These are phyloP conservation scores for Phaeotremella fagi DNA, from an alignment of 768 basidiomycete species.

Conservation along the genomic window DNA sequence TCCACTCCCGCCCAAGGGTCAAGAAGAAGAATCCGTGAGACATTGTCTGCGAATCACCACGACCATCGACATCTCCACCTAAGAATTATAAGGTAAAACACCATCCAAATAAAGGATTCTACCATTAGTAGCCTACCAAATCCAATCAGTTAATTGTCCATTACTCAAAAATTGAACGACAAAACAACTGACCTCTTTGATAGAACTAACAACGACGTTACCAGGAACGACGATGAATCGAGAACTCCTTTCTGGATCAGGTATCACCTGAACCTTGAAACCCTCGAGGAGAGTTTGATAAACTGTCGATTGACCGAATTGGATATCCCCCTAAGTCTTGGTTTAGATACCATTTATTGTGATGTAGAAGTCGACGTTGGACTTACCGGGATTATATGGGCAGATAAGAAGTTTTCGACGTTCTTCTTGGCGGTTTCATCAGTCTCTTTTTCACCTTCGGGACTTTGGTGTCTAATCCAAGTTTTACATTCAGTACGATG, in stretches of 20 bases:
- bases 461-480: constrained; percentile 34
- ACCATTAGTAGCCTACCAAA: constrained; percentile 32
- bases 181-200: constrained; percentile 31
- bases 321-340: constrained; percentile 11
- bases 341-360: too few species aligned
- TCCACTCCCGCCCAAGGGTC: too few species aligned
- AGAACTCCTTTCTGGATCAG: constrained; percentile 9
- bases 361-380: neutral
- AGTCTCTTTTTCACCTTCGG: constrained; percentile 51
- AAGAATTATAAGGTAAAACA: neutral
- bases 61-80: neutral
- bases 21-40: too few species aligned
- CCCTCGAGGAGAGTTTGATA: constrained; percentile 28
- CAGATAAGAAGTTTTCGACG: constrained; percentile 73
- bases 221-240: constrained; percentile 39
- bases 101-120: constrained; percentile 31
- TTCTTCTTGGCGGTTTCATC: constrained; percentile 61
- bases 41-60: too few species aligned
- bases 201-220: constrained; percentile 31
- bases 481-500: neutral
- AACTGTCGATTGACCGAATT: constrained; percentile 5
- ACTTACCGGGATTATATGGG: constrained; percentile 75
- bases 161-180: neutral
- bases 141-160: too few species aligned
- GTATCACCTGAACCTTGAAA: constrained; percentile 14